These are phyloP conservation scores for Cytidiella melzeri DNA, from an alignment of 768 basidiomycete genomes.

Conservation along the genomic window DNA sequence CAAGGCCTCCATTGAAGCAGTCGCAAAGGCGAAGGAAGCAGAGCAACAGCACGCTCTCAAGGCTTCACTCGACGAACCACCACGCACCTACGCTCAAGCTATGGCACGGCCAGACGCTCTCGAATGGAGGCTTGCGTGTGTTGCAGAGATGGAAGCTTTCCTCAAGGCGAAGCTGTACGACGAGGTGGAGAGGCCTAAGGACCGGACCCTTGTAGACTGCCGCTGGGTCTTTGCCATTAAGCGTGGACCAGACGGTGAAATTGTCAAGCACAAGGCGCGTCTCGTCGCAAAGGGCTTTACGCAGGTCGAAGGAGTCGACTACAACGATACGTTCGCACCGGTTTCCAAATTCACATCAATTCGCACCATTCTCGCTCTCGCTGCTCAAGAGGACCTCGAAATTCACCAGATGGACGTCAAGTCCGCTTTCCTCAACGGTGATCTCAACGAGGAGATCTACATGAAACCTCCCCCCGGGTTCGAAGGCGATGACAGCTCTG, in stretches of 20 bases:
- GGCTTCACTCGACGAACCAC: too few species aligned
- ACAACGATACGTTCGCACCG: conserved; percentile 24
- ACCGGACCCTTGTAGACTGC: too few species aligned
- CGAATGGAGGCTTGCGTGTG: too few species aligned
- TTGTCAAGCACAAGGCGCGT: conserved; percentile 24
- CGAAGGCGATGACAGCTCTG: neutral
- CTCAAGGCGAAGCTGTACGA: neutral
- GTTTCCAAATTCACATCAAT: conserved; percentile 23
- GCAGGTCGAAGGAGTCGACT: conserved; percentile 27
- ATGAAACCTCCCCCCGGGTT: conserved; percentile 9
- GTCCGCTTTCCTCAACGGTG: conserved; percentile 23
- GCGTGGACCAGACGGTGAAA: conserved; percentile 18
- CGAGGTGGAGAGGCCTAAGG: neutral
- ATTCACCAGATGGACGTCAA: conserved; percentile 30
- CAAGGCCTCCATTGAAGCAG: too few species aligned
- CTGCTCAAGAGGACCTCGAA: conserved; percentile 19
- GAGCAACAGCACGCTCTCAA: too few species aligned
- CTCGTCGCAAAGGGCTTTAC: conserved; percentile 31
- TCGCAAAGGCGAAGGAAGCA: too few species aligned
- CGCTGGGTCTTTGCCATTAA: conserved; percentile 32
- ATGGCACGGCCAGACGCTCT: neutral
- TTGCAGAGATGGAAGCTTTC: conserved; percentile 1
- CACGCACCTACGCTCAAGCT: neutral
- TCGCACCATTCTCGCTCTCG: conserved; percentile 23
- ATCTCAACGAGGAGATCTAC: conserved; percentile 12